Evolutionary conservation across 371 early-diverging fungal species (phyloP), one percentile per base, ranked within the genome.

Genomic region (Catenaria anguillulae): DNA sequence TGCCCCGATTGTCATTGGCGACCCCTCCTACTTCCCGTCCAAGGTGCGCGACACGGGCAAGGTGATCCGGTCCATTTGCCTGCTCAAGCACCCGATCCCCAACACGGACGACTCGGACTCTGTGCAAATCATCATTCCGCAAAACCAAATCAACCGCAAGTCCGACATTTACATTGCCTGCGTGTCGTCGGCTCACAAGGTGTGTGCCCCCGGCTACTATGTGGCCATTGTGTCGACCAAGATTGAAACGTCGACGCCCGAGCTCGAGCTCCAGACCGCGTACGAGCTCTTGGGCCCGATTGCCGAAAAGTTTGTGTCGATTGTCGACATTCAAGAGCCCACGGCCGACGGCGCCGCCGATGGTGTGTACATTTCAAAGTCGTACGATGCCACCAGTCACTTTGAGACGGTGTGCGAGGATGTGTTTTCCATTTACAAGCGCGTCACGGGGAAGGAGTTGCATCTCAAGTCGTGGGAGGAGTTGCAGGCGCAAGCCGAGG

Each of bases 401-500:
- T 97, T 99, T 82, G 99, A 95, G 74, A 89, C 96, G 59, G 89
- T 95, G 33, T 96, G 90, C 71, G 86, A 88, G 60, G 98, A 99
- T 73, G 92, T 97, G 64, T 90, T 92, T 78, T 79, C 81, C 66
- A 75, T 98, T 48, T 98, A 95, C 75, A 81, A 83, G 73, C 83
- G 96, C 60, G 77, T 89, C 63, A 93, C 92, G 12, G 97, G 97
- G 58, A 78, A 84, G 52, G 89, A 89, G 4, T 77, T 97, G 60
- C 78, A 83, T 71, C 76, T 81, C 62, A 70, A 66, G 33, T 70
- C 74, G 43, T 76, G 77, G 65, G 81, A 81, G 62, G 77, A 81
- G 66, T 80, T 77, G 62, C 70, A 77, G 67, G 71, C 70, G 17
- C 6, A 33, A 26, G 36, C 33, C 15, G 52, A 26, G 19, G 45